Conservation (phyloP, 1,139 yeast genomes). For the Geotrichum reessii region DNA sequence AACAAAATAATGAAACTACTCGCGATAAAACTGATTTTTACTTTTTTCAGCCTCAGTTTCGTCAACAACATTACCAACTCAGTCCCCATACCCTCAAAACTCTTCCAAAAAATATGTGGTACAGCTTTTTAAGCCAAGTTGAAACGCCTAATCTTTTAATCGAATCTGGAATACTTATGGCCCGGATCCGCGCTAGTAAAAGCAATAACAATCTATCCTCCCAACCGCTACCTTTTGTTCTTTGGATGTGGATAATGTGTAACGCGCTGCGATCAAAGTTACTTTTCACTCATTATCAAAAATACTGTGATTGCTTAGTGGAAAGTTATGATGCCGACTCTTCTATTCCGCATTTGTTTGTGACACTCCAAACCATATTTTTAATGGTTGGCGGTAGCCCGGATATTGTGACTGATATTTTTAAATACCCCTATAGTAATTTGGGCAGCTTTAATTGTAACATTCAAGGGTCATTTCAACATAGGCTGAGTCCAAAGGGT, state of each 20-base stretch:
- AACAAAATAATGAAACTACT: no score
- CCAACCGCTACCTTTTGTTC: background rate
- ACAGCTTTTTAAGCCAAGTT: background rate
- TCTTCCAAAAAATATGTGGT: conserved; percentile 3
- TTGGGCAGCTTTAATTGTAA: background rate
- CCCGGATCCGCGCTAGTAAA: background rate
- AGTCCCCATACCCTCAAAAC: background rate
- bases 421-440: background rate
- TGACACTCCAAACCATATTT: background rate
- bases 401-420: background rate
- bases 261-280: background rate
- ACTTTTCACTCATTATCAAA: background rate
- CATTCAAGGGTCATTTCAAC: background rate
- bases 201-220: background rate
- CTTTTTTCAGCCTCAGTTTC: conserved; percentile 1
- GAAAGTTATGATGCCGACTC: background rate
- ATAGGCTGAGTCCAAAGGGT: background rate
- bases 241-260: conserved; percentile 6
- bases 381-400: conserved; percentile 4
- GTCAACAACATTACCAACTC: background rate
- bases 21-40: conserved; percentile 2
- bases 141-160: conserved; percentile 6
- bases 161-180: conserved; percentile 4
- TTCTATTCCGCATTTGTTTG: background rate
- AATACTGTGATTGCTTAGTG: background rate